A percentile compares a stretch with the other conserved stretches of the same genome.
Evolutionary conservation across 2,329 filamentous ascomycete species (phyloP).

Genomic region (Pseudocercospora vitis): DNA sequence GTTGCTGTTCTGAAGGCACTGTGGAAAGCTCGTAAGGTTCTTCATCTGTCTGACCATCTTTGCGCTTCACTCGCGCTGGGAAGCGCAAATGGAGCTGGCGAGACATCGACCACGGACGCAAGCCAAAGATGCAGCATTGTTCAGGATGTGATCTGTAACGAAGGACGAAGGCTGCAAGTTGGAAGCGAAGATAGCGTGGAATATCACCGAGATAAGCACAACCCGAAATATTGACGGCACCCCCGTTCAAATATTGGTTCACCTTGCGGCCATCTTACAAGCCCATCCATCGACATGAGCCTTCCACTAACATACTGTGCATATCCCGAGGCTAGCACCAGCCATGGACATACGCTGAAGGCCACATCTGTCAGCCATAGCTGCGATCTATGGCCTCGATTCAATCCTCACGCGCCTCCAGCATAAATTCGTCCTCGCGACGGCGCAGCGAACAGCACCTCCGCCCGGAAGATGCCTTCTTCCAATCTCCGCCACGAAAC

Average conservation of each 20-base stretch:
- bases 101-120: background rate
- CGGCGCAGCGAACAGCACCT: conserved; percentile 49
- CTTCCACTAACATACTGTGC: too few species aligned
- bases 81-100: background rate
- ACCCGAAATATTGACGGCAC: too few species aligned
- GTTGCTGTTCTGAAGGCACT: background rate
- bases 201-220: too few species aligned
- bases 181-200: background rate
- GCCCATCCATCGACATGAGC: background rate
- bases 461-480: conserved; percentile 81
- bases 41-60: background rate
- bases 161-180: background rate
- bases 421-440: conserved; percentile 15
- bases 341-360: conserved; percentile 36
- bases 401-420: conserved; percentile 24
- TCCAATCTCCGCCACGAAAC: conserved; percentile 60
- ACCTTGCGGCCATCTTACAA: too few species aligned
- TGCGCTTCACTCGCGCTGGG: conserved; percentile 1
- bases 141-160: background rate
- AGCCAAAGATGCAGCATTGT: background rate
- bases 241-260: too few species aligned
- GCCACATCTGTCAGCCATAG: conserved; percentile 36
- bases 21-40: background rate
- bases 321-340: conserved; percentile 21
- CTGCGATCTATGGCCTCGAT: conserved; percentile 13